Evolutionary conservation across 208 protist genomes (phyloP).

Genomic region (Tritrichomonas foetus): DNA sequence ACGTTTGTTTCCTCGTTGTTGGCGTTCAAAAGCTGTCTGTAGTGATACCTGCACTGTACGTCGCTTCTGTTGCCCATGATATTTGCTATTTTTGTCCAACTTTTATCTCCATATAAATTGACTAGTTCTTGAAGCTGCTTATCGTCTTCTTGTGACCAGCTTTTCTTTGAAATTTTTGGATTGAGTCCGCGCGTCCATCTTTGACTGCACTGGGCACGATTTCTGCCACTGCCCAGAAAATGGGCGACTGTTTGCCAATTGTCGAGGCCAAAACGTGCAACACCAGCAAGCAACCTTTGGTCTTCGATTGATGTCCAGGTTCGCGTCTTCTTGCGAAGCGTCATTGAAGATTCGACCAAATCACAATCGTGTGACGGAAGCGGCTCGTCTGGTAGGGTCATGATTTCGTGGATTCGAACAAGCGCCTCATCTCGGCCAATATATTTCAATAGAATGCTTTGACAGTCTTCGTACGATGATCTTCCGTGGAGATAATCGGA

Average conservation of each 20-base stretch:
- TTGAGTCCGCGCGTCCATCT: not conserved
- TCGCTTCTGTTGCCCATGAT: not conserved
- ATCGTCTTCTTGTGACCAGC: constrained; percentile 1
- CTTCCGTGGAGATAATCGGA: no score
- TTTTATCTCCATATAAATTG: not conserved
- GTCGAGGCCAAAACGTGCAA: not conserved
- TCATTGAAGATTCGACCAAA: no score
- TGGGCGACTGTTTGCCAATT: not conserved
- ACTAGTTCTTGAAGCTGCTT: not conserved
- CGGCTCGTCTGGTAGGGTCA: no score
- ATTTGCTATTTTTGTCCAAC: not conserved
- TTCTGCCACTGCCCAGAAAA: not conserved
- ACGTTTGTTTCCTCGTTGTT: no score
- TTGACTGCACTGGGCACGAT: not conserved
- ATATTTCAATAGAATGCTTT: no score
- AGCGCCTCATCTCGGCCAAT: no score
- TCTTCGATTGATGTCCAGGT: not conserved
- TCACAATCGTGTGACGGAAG: no score
- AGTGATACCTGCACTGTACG: not conserved
- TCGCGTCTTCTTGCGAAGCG: not conserved
- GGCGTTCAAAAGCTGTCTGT: not conserved
- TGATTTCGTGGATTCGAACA: no score
- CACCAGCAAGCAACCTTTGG: not conserved
- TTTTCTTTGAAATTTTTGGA: constrained; percentile 2
- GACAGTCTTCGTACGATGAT: no score